phyloP scores from a whole-genome alignment of 805 yeast genomes.

The Clavispora asparagi region DNA sequence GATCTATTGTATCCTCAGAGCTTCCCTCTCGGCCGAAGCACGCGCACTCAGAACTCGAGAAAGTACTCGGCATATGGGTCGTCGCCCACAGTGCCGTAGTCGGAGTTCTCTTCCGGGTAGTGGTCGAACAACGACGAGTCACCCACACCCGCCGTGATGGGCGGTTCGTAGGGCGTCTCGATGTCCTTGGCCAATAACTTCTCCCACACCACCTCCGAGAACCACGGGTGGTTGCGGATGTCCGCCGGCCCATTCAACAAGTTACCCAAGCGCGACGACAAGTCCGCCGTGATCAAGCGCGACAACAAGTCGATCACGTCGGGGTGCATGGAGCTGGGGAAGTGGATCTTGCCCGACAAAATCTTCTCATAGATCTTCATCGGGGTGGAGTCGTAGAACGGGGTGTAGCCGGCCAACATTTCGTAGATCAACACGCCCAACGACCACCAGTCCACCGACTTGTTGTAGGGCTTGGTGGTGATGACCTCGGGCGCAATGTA shows the following conservation, averaged over 20 bases:
- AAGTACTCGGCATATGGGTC: constrained; percentile 34
- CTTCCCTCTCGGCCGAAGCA: no score
- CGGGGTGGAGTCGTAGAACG: constrained; percentile 59
- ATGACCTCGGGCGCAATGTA: constrained; percentile 65
- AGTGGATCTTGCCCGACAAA: constrained; percentile 47
- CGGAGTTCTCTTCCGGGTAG: constrained; percentile 41
- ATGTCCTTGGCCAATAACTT: constrained; percentile 50
- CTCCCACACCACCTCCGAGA: constrained; percentile 58
- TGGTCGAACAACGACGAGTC: constrained; percentile 44
- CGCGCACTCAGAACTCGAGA: constrained; percentile 30
- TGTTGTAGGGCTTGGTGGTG: constrained; percentile 57
- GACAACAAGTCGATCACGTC: constrained; percentile 49
- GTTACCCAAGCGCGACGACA: constrained; percentile 53
- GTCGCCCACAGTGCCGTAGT: constrained; percentile 35
- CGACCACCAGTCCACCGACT: constrained; percentile 64
- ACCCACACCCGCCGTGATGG: constrained; percentile 60
- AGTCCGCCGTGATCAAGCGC: constrained; percentile 49
- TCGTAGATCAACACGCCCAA: constrained; percentile 56
- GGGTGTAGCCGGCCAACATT: constrained; percentile 60
- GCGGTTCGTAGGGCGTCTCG: constrained; percentile 62
- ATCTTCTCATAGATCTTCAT: constrained; percentile 61
- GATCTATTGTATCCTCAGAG: no score
- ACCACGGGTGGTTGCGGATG: constrained; percentile 55
- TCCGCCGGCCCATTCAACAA: constrained; percentile 54
- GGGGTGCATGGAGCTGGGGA: constrained; percentile 50